These are phyloP conservation scores for Myrica gale DNA, from an alignment of 306 rosid genomes.

Conservation along the genomic window DNA sequence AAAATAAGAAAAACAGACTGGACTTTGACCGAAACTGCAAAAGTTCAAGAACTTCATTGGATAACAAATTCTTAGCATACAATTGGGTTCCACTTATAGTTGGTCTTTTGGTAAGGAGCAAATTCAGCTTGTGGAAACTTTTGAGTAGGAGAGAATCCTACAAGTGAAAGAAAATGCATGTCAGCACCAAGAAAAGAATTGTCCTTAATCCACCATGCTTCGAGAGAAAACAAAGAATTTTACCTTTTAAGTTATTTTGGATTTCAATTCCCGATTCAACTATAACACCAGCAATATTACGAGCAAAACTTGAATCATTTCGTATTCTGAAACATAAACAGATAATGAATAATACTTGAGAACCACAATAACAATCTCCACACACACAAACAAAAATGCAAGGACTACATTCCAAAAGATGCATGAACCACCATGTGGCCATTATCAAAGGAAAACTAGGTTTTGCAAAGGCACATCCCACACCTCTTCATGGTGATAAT, in stretches of 20 bases:
- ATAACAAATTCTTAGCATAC: constrained; percentile 43
- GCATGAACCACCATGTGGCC: background rate
- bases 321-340: constrained; percentile 49
- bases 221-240: constrained; percentile 19
- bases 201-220: constrained; percentile 1
- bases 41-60: constrained; percentile 4
- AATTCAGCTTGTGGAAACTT: constrained; percentile 85
- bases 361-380: background rate
- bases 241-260: constrained; percentile 43
- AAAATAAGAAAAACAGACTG: background rate
- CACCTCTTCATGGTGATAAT: too few relatives aligned
- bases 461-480: too few relatives aligned
- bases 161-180: constrained; percentile 24
- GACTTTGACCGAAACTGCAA: constrained; percentile 8
- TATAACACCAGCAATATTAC: constrained; percentile 61
- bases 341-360: constrained; percentile 25
- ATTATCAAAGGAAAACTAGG: too few relatives aligned
- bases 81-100: constrained; percentile 80
- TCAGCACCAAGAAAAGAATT: constrained; percentile 30
- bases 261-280: constrained; percentile 52
- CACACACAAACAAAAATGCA: constrained; percentile 22
- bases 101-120: constrained; percentile 56
- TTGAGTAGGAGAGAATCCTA: constrained; percentile 81
- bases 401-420: constrained; percentile 14
- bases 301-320: constrained; percentile 51